These are phyloP conservation scores for Pseudogymnoascus verrucosus DNA, from an alignment of 2,329 filamentous ascomycete genomes.

Conservation along the genomic window DNA sequence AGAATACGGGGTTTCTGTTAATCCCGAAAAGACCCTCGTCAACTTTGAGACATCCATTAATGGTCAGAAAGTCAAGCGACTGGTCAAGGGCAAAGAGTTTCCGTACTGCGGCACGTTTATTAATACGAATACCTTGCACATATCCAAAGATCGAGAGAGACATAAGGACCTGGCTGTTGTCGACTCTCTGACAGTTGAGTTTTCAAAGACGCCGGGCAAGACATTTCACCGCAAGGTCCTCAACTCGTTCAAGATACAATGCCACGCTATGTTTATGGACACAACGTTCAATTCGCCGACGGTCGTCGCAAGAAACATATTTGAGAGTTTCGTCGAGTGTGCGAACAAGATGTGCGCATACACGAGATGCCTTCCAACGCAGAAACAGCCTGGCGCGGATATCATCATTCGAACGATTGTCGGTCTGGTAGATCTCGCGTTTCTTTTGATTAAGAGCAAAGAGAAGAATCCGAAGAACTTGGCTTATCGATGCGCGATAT, in stretches of 20 bases:
- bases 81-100: slow-evolving; percentile 46
- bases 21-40: slow-evolving; percentile 67
- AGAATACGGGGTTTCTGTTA: slow-evolving; percentile 73
- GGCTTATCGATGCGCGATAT: not conserved
- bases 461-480: slow-evolving; percentile 12
- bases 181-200: slow-evolving; percentile 73
- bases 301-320: slow-evolving; percentile 67
- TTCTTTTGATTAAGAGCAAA: slow-evolving; percentile 23
- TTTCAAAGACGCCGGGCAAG: slow-evolving; percentile 61
- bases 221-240: slow-evolving; percentile 75
- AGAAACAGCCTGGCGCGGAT: slow-evolving; percentile 46
- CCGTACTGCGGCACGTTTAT: slow-evolving; percentile 84
- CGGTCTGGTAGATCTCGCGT: slow-evolving; percentile 19
- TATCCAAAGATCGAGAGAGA: slow-evolving; percentile 59
- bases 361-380: slow-evolving; percentile 46
- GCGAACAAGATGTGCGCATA: slow-evolving; percentile 68
- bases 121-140: slow-evolving; percentile 63
- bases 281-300: slow-evolving; percentile 63
- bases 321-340: slow-evolving; percentile 66
- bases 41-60: slow-evolving; percentile 67
- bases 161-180: slow-evolving; percentile 45
- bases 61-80: slow-evolving; percentile 42
- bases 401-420: slow-evolving; percentile 43
- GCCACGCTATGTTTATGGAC: slow-evolving; percentile 77
- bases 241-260: slow-evolving; percentile 72